These are phyloP conservation scores for Lactarius hengduanensis DNA, from an alignment of 768 basidiomycete genomes.

Conservation along the genomic window DNA sequence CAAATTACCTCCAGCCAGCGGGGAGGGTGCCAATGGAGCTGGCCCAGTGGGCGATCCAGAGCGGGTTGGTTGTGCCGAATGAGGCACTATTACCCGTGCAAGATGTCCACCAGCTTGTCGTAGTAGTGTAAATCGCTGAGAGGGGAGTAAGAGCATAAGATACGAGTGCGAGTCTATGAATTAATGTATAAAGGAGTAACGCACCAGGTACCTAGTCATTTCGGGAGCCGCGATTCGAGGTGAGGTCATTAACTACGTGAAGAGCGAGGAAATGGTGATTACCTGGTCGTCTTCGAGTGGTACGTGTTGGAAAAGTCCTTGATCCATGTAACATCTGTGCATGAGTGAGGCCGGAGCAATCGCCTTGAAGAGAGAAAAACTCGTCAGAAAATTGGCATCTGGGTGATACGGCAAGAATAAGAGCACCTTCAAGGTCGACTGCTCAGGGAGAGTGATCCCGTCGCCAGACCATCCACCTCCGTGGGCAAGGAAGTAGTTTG, in stretches of 20 bases:
- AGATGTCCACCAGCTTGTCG: conserved; percentile 64
- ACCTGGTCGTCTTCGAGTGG: conserved; percentile 47
- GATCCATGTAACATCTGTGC: conserved; percentile 60
- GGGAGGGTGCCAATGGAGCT: conserved; percentile 53
- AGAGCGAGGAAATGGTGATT: conserved; percentile 18
- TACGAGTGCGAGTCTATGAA: neutral
- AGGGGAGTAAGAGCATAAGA: neutral
- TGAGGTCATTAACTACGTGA: neutral
- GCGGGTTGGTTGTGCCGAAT: conserved; percentile 51
- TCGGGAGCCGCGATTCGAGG: conserved; percentile 28
- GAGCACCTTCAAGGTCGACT: conserved; percentile 13
- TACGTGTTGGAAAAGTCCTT: conserved; percentile 58
- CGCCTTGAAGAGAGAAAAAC: conserved; percentile 39
- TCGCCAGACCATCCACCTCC: conserved; percentile 24
- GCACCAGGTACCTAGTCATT: conserved; percentile 40
- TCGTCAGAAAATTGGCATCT: neutral
- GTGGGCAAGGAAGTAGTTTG: conserved; percentile 54
- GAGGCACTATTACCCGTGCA: conserved; percentile 60
- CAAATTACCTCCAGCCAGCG: conserved; percentile 42
- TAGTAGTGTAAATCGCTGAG: conserved; percentile 64
- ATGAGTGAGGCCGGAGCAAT: conserved; percentile 54
- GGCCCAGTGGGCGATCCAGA: conserved; percentile 60
- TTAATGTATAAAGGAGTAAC: conserved; percentile 7
- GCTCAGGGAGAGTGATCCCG: conserved; percentile 4
- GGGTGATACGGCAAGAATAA: too few relatives aligned